Conservation (phyloP, 2,329 filamentous ascomycete genomes). For the Ophiostoma australiae region DNA sequence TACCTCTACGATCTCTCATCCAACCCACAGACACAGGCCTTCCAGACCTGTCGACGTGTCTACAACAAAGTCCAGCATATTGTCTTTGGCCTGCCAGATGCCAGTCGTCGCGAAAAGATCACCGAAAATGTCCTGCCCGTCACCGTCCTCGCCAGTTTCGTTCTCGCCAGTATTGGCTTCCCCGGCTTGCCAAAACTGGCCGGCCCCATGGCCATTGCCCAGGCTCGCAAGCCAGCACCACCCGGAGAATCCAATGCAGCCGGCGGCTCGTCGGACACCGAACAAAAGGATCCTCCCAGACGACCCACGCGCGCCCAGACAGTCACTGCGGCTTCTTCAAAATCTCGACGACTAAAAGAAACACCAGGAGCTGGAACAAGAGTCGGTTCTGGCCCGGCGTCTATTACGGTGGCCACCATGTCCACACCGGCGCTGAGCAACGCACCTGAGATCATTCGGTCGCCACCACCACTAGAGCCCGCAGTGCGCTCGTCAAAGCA, state of each 20-base stretch:
- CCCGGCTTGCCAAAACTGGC: slow-evolving; percentile 73
- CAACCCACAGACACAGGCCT: slow-evolving; percentile 69
- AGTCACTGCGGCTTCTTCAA: slow-evolving; percentile 48
- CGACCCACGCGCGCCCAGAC: slow-evolving; percentile 66
- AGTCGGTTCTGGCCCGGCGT: neutral
- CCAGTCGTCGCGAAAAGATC: slow-evolving; percentile 66
- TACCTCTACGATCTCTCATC: slow-evolving; percentile 75
- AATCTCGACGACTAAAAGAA: slow-evolving; percentile 47
- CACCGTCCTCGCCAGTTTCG: slow-evolving; percentile 73
- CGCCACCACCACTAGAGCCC: slow-evolving; percentile 17
- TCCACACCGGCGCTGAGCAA: slow-evolving; percentile 25
- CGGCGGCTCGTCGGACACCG: slow-evolving; percentile 21
- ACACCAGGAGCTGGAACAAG: slow-evolving; percentile 29
- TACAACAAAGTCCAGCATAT: slow-evolving; percentile 88
- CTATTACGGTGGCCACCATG: slow-evolving; percentile 12
- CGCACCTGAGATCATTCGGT: slow-evolving; percentile 23
- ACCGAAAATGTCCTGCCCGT: slow-evolving; percentile 77
- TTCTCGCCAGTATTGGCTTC: slow-evolving; percentile 69
- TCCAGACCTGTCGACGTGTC: slow-evolving; percentile 75
- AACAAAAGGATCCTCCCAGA: slow-evolving; percentile 28
- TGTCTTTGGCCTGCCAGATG: slow-evolving; percentile 72
- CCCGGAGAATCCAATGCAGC: slow-evolving; percentile 48
- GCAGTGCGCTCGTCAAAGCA: slow-evolving; percentile 18
- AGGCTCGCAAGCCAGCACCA: slow-evolving; percentile 69
- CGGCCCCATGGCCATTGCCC: slow-evolving; percentile 73